Base-by-base conservation (phyloP, 2,329 filamentous ascomycete species). In the Cyphellophora attinorum region DNA sequence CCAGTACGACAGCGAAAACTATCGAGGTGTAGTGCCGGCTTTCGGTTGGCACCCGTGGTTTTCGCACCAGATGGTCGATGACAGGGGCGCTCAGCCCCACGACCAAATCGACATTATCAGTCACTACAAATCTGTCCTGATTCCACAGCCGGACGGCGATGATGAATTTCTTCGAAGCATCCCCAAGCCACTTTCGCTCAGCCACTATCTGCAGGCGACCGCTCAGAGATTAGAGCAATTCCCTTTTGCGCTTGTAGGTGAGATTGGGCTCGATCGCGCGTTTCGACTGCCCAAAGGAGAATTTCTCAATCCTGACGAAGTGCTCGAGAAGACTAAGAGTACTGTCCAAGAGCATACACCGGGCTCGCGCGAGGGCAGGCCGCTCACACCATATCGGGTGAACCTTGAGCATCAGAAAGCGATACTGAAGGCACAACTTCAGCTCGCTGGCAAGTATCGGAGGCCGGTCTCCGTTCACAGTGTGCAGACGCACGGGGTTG, bases 1-100 rank as follows among this genome's bases (percentile, higher is more conserved):
- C 30, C 13, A 32, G 16, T 18, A 6, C 53, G 51, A 27, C 39
- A 27, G 13, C 40, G 8, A n/a, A 8, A n/a, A 51, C 32, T 44
- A 59, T 28, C 59, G 64, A 41, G 65, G 62, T 38, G 57, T 79
- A 16, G 48, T 79, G 1, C 76, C 76, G 0, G 72, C 70, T 33
- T 80, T 79, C 51, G 76, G 76, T 23, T 80, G 76, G 76, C 76
- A 80, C 54, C 76, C 76, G 1, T 80, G 76, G 76, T 79, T 79
- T 51, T 73, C 75, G 0, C 67, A 80, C 49, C 72, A 76, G 40
- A 68, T 79, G 50, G 65, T 67, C 45, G 59, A 66, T 44, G 61
- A 73, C 34, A 19, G 34, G 12, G 31, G 38, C 6, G 17, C 21
- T 18, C 15, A 21, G 17, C 6, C 19, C 15, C 28, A 34, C 10